Evolutionary conservation across 306 rosid genomes (phyloP), one percentile per base, ranked within the genome.

Genomic region (Rosa multiflora): DNA sequence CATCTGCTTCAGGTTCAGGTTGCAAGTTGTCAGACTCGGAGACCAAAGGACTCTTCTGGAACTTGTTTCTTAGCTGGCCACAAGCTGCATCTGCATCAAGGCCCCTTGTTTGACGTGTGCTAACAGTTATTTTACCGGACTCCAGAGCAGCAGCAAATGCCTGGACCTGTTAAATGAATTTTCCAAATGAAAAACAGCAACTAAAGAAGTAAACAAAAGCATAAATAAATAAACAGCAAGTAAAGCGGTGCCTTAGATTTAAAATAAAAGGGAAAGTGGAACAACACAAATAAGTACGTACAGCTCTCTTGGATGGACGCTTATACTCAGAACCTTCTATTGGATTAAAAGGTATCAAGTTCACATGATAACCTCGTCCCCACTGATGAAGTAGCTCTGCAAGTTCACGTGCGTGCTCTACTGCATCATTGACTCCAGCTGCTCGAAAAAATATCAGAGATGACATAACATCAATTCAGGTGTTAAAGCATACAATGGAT

Each of bases 1-100:
- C 88, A 72, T 84, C 97, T 72, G 81, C 55, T 76, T 88, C 73
- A n/a, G 87, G 32, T 83, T 67, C 29, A 67, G 46, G 47, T 83
- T 83, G 85, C 35, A 51, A 75, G 78, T 72, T 67, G 68, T 89
- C 97, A 3, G 87, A 79, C 1, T 91, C 89, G 6, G 79, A 29
- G 59, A 75, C 87, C 85, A 95, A 83, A 77, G 99, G 99, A 72
- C 78, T 85, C 88, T 88, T 95, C 83, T 92, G 98, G 78, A 91
- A 95, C 55, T 87, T 80, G 86, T 95, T 95, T 55, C 99, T 88
- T 56, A 95, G 89, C 89, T 95, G 99, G 68, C 99, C 99, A 83
- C 99, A 95, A 68, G 99, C 99, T 46, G 99, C 99, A 85, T 91
- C 93, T 71, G 99, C 99, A 48, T 93, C 99, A 78, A 92, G 67